These are phyloP conservation scores for Ustilago xerochloae DNA, from an alignment of 1,284 basidiomycete genomes.

Conservation along the genomic window DNA sequence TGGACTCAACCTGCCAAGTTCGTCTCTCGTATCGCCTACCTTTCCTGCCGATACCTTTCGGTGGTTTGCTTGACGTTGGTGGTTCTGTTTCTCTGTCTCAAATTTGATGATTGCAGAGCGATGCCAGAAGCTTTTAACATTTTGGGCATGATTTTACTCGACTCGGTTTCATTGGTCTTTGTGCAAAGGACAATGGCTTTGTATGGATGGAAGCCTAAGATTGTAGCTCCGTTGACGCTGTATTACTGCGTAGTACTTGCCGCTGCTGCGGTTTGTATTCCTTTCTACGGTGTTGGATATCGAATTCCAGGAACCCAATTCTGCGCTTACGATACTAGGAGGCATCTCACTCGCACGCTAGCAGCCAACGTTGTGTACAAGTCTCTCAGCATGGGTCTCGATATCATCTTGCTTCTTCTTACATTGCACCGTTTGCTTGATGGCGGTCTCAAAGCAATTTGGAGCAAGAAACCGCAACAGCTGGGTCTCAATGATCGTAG, in stretches of 20 bases:
- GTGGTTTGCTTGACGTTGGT: constrained; percentile 14
- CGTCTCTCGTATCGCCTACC: constrained; percentile 34
- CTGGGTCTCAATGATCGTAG: constrained; percentile 9
- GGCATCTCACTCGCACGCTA: constrained; percentile 8
- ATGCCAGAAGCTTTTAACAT: constrained; percentile 31
- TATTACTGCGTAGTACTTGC: constrained; percentile 24
- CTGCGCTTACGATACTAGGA: constrained; percentile 37
- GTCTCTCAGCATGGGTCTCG: constrained; percentile 25
- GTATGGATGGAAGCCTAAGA: constrained; percentile 27
- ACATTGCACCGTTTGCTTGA: constrained; percentile 45
- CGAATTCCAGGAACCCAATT: constrained; percentile 28
- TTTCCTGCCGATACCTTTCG: constrained; percentile 27
- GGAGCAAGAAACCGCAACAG: constrained; percentile 13
- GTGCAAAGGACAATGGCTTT: constrained; percentile 44
- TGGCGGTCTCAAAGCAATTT: constrained; percentile 29
- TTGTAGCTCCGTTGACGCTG: constrained; percentile 23
- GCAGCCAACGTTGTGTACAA: constrained; percentile 32
- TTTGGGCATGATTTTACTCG: constrained; percentile 21
- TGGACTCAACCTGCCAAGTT: constrained; percentile 39
- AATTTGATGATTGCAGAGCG: constrained; percentile 23
- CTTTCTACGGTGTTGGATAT: constrained; percentile 32
- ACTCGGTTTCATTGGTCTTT: constrained; percentile 35
- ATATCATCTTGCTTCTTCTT: constrained; percentile 34
- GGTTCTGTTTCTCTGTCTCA: constrained; percentile 19
- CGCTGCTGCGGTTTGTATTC: constrained; percentile 15